These are phyloP conservation scores for Passalora sequoiae DNA, from an alignment of 2,329 filamentous ascomycete genomes.

Conservation along the genomic window DNA sequence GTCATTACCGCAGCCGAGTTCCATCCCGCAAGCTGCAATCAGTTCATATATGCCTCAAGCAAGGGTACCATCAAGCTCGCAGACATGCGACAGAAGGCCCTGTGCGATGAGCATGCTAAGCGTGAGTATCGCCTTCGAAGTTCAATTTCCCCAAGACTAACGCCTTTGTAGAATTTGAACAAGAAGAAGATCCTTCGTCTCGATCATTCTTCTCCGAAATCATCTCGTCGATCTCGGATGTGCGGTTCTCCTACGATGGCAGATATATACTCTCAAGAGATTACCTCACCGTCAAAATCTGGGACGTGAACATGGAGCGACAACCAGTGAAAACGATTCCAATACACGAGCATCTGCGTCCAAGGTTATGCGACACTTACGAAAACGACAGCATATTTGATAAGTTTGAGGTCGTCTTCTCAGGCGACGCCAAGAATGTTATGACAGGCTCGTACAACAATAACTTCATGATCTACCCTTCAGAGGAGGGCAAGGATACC, in stretches of 20 bases:
- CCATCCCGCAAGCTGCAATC: slow-evolving; percentile 94
- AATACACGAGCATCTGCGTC: slow-evolving; percentile 93
- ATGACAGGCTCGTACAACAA: slow-evolving; percentile 99
- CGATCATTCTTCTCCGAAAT: slow-evolving; percentile 99
- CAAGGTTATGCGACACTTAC: slow-evolving; percentile 93
- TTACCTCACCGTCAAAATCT: slow-evolving; percentile 98
- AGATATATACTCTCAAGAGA: slow-evolving; percentile 96
- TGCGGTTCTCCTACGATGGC: slow-evolving; percentile 93
- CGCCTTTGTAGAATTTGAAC: slow-evolving; percentile 74
- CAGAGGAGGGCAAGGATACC: slow-evolving; percentile 90
- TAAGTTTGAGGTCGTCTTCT: slow-evolving; percentile 99
- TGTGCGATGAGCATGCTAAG: slow-evolving; percentile 95
- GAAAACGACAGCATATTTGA: slow-evolving; percentile 99
- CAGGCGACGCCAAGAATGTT: slow-evolving; percentile 94
- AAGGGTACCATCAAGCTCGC: slow-evolving; percentile 98
- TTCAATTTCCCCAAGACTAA: slow-evolving; percentile 19
- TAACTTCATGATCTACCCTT: slow-evolving; percentile 99
- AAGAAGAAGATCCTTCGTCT: slow-evolving; percentile 95
- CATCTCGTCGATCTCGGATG: slow-evolving; percentile 97
- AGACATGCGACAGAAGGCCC: slow-evolving; percentile 93
- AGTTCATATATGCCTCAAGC: slow-evolving; percentile 99
- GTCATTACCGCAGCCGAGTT: slow-evolving; percentile 98
- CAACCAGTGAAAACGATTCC: slow-evolving; percentile 97
- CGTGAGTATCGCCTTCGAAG: slow-evolving; percentile 53
- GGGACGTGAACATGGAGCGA: slow-evolving; percentile 99